Evolutionary conservation across 78 protist species (phyloP), one percentile per base, ranked within the genome.

Genomic region (Dictyostelium firmibasis): DNA sequence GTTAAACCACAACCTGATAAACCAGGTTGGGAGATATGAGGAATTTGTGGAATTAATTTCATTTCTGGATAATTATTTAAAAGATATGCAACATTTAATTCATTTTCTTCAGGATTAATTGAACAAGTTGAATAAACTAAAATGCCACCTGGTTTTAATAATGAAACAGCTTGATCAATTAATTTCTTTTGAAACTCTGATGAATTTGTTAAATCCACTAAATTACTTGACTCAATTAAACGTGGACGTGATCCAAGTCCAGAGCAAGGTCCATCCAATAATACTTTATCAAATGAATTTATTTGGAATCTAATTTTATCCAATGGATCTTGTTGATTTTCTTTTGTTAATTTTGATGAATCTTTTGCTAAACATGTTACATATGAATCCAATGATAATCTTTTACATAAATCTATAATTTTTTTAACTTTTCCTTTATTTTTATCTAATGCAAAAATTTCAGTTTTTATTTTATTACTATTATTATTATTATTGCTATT

Each of bases 221-320:
- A 97, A 31, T 3, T 67, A 94, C 96, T 97, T 64, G 67, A 38
- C 44, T 81, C 38, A 85, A 97, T 98, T 91, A 98, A 99, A 67
- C 98, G 83, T 53, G 99, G 95, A 70, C 99, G 97, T 44, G 98
- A 97, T 27, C 99, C 99, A 0, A 97, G 70, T 14, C 99, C 99
- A 5, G 99, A 81, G 97, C 99, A 99, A 9, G 99, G 99, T 20
- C 99, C 99, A 77, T 99, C 99, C 33, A 99, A 97, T 27, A 99
- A 96, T 1, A 99, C 97, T 25, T 99, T 95, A 60, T 99, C 99
- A 89, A 99, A 97, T 75, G 76, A 98, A 44, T 84, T 86, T 43
- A 18, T 92, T 84, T 81, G 82, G 85, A 33, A 43, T 11, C 36
- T 20, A 96, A 84, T 18, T 99, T 99, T 75, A 98, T 99, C 75